Evolutionary conservation across 2,329 filamentous ascomycete genomes (phyloP).

Genomic region (Ascochyta lentis): DNA sequence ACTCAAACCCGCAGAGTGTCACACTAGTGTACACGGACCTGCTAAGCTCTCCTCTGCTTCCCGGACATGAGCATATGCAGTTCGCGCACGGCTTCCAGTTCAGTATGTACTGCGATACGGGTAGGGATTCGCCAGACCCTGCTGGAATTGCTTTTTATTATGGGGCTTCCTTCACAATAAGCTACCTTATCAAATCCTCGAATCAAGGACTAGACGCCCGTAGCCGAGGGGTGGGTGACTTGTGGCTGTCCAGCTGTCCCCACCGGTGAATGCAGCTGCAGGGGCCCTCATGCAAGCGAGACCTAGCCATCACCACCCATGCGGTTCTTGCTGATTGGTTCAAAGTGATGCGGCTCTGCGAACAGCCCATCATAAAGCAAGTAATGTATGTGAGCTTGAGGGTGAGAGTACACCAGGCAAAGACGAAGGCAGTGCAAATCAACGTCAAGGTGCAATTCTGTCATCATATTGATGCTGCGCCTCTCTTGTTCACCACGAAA

Average conservation of each 20-base stretch:
- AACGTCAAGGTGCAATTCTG: conserved; percentile 25
- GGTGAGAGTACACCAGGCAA: conserved; percentile 29
- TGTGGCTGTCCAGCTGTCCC: conserved; percentile 40
- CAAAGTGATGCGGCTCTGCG: conserved; percentile 46
- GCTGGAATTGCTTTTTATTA: conserved; percentile 35
- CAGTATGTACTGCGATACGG: conserved; percentile 23
- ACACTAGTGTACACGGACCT: conserved; percentile 22
- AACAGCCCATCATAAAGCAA: conserved; percentile 40
- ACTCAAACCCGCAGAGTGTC: conserved; percentile 24
- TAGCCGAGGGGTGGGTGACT: conserved; percentile 22
- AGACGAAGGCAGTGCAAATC: conserved; percentile 40
- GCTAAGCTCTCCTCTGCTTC: conserved; percentile 20
- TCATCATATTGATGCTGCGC: conserved; percentile 34
- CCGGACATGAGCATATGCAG: conserved; percentile 21
- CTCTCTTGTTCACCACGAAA: conserved; percentile 27
- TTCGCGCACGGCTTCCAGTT: conserved; percentile 19
- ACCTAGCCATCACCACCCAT: conserved; percentile 6
- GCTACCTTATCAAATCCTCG: conserved; percentile 30
- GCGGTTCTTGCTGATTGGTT: conserved; percentile 18
- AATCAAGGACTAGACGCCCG: conserved; percentile 34
- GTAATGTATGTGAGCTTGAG: conserved; percentile 27
- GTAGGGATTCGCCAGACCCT: conserved; percentile 33
- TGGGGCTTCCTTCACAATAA: conserved; percentile 31
- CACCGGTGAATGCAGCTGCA: conserved; percentile 41
- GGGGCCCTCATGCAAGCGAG: conserved; percentile 11